Conservation (phyloP, 192 early-diverging fungal genomes). For the Entomortierella beljakovae region DNA sequence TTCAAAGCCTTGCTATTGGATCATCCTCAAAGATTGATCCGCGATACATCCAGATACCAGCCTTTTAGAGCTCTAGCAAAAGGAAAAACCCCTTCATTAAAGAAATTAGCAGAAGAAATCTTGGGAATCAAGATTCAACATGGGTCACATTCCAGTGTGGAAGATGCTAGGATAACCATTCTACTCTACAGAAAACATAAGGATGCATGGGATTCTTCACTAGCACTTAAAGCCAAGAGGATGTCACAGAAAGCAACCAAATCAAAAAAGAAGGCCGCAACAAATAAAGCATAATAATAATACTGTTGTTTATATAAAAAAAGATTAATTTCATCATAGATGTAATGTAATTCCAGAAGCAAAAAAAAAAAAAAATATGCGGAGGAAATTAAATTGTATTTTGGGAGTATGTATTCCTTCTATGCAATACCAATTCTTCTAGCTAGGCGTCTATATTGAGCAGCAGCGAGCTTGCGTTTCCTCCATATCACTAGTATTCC, state of each 20-base stretch:
- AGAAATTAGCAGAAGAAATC: conserved; percentile 78
- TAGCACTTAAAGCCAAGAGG: conserved; percentile 52
- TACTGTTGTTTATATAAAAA: too few relatives aligned
- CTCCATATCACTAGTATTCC: conserved; percentile 41
- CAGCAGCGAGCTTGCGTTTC: conserved; percentile 47
- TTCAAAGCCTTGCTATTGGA: conserved; percentile 81
- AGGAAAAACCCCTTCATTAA: conserved; percentile 77
- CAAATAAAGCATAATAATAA: background rate
- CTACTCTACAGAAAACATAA: conserved; percentile 87
- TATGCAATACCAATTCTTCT: conserved; percentile 46
- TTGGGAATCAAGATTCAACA: conserved; percentile 87
- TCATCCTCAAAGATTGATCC: conserved; percentile 81
- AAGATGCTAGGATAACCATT: conserved; percentile 93
- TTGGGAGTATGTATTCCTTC: background rate
- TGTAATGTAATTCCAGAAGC: too few relatives aligned
- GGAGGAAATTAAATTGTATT: conserved; percentile 1
- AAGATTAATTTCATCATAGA: too few relatives aligned
- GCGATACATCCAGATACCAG: conserved; percentile 87
- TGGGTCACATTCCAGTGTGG: conserved; percentile 89
- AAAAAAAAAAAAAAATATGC: background rate
- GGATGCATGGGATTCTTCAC: conserved; percentile 82
- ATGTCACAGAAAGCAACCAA: conserved; percentile 25
- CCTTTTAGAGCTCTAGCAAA: conserved; percentile 75
- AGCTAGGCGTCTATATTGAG: conserved; percentile 51
- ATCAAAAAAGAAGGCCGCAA: conserved; percentile 18